A percentile compares a stretch with the other conserved stretches of the same genome.
Conservation (phyloP, 192 early-diverging fungal species). For the Backusella westeae region DNA sequence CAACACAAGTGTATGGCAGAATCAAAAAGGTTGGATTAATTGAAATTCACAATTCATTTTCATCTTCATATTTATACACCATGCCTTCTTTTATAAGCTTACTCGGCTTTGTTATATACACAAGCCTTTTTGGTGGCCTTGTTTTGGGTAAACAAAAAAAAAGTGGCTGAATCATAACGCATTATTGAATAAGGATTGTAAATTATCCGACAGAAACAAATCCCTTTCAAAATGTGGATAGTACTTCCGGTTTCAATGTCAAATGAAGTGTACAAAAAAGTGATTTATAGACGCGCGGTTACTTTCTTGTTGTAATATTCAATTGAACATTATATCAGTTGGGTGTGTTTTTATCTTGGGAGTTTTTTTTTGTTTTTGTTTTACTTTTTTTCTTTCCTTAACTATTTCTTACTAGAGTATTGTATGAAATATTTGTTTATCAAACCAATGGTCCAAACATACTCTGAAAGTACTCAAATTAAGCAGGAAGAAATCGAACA, state of each 20-base stretch:
- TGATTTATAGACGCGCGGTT: slow-evolving; percentile 10
- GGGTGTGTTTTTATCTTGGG: background rate
- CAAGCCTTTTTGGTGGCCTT: background rate
- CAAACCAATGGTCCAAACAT: background rate
- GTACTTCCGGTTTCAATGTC: slow-evolving; percentile 11
- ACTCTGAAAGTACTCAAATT: background rate
- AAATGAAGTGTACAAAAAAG: background rate
- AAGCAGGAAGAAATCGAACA: background rate
- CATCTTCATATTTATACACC: no score
- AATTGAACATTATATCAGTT: background rate
- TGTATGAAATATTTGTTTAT: background rate
- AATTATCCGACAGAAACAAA: slow-evolving; percentile 10
- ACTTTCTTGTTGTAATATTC: background rate
- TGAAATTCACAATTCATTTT: no score
- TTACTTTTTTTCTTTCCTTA: background rate
- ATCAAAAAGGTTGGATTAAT: no score
- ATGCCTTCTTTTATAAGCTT: no score
- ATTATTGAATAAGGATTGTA: background rate
- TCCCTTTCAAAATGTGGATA: background rate
- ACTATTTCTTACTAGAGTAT: background rate
- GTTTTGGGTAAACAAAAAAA: background rate
- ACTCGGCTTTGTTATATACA: background rate
- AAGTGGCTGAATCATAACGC: background rate
- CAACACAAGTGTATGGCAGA: no score
- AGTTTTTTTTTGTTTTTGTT: background rate